phyloP scores from a whole-genome alignment of 495 filamentous ascomycete genomes.

The Aspergillus panamensis region DNA sequence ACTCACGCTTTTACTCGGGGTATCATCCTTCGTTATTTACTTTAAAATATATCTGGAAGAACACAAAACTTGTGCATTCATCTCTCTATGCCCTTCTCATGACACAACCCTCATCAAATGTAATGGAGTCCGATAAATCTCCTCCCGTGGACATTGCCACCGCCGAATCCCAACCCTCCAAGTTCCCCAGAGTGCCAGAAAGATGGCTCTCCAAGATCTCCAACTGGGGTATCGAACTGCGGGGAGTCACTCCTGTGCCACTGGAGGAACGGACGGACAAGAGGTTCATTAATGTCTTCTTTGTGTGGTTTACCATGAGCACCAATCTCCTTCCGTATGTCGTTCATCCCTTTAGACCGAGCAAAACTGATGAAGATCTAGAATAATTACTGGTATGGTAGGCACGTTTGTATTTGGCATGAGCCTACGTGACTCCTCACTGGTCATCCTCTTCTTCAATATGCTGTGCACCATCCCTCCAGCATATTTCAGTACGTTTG shows the following conservation, averaged over 20 bases:
- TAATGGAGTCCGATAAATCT: neutral
- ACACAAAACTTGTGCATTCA: too few relatives aligned
- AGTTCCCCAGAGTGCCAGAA: conserved; percentile 3
- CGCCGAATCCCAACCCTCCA: conserved; percentile 1
- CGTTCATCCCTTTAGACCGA: conserved; percentile 16
- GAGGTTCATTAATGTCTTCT: conserved; percentile 38
- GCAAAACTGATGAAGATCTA: conserved; percentile 24
- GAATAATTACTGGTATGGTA: conserved; percentile 56
- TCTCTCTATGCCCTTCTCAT: too few relatives aligned
- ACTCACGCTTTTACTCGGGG: neutral
- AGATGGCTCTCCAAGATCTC: conserved; percentile 13
- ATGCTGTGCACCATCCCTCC: conserved; percentile 45
- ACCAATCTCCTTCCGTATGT: conserved; percentile 15
- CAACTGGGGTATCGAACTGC: conserved; percentile 26
- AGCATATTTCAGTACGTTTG: conserved; percentile 50
- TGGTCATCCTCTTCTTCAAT: conserved; percentile 56
- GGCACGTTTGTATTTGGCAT: conserved; percentile 47
- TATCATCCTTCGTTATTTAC: neutral
- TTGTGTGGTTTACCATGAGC: conserved; percentile 26
- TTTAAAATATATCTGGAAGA: too few relatives aligned
- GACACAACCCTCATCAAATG: too few relatives aligned
- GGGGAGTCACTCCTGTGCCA: conserved; percentile 37
- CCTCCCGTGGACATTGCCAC: neutral
- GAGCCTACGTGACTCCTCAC: conserved; percentile 41
- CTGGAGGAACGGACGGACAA: conserved; percentile 47